These are phyloP conservation scores for Scleromitrula shiraiana DNA, from an alignment of 2,329 filamentous ascomycete species.

Conservation along the genomic window DNA sequence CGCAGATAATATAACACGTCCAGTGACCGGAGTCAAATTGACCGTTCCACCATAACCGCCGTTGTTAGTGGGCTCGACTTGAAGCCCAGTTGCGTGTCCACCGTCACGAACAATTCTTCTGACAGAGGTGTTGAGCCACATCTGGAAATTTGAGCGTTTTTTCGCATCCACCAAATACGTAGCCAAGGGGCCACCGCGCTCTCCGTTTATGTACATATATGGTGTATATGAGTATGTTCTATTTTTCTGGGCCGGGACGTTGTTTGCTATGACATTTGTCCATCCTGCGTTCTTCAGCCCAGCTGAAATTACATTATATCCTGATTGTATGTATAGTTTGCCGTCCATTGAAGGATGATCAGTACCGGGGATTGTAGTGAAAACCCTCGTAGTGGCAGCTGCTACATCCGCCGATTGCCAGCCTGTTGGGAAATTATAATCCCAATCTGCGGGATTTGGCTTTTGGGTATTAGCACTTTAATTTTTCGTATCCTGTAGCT, in stretches of 20 bases:
- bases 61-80: slow-evolving; percentile 47
- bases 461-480: slow-evolving; percentile 21
- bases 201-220: slow-evolving; percentile 60
- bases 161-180: slow-evolving; percentile 61
- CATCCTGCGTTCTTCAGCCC: slow-evolving; percentile 55
- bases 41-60: slow-evolving; percentile 52
- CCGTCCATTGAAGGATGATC: slow-evolving; percentile 58
- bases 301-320: slow-evolving; percentile 53
- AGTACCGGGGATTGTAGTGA: slow-evolving; percentile 63
- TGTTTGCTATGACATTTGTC: slow-evolving; percentile 53
- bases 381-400: slow-evolving; percentile 52
- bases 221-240: slow-evolving; percentile 54
- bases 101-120: slow-evolving; percentile 56
- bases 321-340: slow-evolving; percentile 57
- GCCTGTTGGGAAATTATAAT: slow-evolving; percentile 62
- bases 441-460: slow-evolving; percentile 58
- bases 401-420: slow-evolving; percentile 61
- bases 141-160: slow-evolving; percentile 53
- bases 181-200: slow-evolving; percentile 61
- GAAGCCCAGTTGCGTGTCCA: slow-evolving; percentile 56
- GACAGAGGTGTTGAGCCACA: slow-evolving; percentile 60
- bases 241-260: slow-evolving; percentile 53
- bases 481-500: background rate
- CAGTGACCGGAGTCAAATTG: slow-evolving; percentile 49
- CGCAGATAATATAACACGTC: slow-evolving; percentile 60